Conservation (phyloP, 1,284 basidiomycete genomes). For the Boletus sp. region DNA sequence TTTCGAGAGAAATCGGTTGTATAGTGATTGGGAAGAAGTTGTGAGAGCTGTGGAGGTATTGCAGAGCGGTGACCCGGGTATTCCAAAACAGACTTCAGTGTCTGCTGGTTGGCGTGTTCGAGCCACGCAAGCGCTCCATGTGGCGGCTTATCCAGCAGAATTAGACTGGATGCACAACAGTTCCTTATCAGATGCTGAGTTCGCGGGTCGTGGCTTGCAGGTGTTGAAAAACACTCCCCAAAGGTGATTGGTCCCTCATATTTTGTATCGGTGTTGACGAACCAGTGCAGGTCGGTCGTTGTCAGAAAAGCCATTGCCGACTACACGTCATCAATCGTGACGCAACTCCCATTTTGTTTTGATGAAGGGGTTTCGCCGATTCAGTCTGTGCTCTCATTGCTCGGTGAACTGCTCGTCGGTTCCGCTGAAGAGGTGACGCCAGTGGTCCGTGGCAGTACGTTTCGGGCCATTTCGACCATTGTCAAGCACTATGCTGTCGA, state of each 20-base stretch:
- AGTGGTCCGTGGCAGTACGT: constrained; percentile 50
- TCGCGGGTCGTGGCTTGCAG: constrained; percentile 42
- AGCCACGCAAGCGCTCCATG: constrained; percentile 37
- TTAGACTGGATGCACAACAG: constrained; percentile 52
- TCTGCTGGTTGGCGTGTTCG: constrained; percentile 25
- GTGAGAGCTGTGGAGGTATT: constrained; percentile 15
- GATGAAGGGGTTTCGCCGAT: constrained; percentile 34
- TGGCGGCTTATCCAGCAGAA: constrained; percentile 46
- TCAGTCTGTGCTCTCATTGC: constrained; percentile 19
- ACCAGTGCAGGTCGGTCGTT: constrained; percentile 19
- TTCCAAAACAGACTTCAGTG: constrained; percentile 1
- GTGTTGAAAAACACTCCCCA: constrained; percentile 47
- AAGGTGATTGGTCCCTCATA: constrained; percentile 37
- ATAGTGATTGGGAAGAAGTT: constrained; percentile 20
- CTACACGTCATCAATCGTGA: constrained; percentile 25
- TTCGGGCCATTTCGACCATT: constrained; percentile 47
- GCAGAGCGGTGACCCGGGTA: constrained; percentile 4
- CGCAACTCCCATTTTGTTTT: constrained; percentile 12
- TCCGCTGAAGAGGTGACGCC: constrained; percentile 48
- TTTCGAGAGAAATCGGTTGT: constrained; percentile 24
- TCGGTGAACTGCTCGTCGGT: constrained; percentile 50
- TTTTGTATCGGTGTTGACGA: constrained; percentile 17
- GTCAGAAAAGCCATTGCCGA: constrained; percentile 31
- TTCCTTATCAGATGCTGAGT: constrained; percentile 40
- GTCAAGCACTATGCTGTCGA: constrained; percentile 52